Percentiles rank a stretch among this genome's conserved stretches.
phyloP scores from a whole-genome alignment of 176 grass and related monocot species.

The Bothriochloa decipiens region DNA sequence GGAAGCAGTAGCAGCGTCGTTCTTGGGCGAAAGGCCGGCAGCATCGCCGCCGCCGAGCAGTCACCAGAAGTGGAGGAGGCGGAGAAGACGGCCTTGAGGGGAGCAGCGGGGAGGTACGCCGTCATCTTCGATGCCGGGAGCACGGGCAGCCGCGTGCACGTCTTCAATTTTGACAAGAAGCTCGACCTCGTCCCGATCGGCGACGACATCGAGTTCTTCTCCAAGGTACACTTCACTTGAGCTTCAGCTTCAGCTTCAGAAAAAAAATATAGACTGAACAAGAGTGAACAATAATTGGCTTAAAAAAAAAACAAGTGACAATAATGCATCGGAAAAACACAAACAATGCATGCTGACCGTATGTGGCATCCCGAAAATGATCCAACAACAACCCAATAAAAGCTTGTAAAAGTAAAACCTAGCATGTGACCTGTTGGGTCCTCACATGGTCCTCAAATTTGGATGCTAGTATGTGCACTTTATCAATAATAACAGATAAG shows the following conservation, averaged over 20 bases:
- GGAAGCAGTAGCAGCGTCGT: background rate
- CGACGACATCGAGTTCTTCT: background rate
- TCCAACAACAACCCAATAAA: no score
- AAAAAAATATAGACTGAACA: background rate
- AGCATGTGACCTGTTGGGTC: background rate
- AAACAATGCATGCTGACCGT: no score
- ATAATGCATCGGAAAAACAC: no score
- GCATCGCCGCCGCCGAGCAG: background rate
- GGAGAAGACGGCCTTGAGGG: no score
- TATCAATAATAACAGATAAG: background rate
- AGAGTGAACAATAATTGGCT: no score
- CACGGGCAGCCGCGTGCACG: conserved; percentile 23
- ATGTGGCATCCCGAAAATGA: background rate
- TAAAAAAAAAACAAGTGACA: no score
- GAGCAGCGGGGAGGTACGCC: conserved; percentile 5
- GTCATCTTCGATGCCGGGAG: conserved; percentile 18
- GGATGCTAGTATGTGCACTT: background rate
- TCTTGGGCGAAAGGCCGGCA: conserved; percentile 23
- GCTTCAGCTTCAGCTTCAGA: background rate
- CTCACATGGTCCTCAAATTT: background rate
- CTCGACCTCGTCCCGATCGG: background rate
- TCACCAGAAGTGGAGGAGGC: background rate
- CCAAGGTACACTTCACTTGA: background rate
- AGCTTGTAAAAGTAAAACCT: no score
- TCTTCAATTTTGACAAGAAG: conserved; percentile 38